Evolutionary conservation across 495 filamentous ascomycete species (phyloP).

Genomic region (Penicillium ucsense): DNA sequence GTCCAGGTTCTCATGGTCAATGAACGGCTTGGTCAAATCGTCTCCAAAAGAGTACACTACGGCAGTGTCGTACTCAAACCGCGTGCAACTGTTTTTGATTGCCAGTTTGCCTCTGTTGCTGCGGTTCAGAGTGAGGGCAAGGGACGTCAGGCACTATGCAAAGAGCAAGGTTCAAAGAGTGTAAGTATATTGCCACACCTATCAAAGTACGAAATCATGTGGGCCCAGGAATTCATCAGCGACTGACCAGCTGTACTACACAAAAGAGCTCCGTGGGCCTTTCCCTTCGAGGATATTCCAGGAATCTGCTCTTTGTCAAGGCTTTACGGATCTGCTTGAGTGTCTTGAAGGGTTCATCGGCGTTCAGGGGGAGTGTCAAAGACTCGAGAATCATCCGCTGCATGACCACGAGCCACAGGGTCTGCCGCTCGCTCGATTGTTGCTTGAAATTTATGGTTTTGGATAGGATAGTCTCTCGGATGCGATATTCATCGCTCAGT

Average conservation of each 20-base stretch:
- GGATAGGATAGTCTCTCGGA: conserved; percentile 19
- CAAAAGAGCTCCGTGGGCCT: conserved; percentile 17
- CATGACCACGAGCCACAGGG: conserved; percentile 22
- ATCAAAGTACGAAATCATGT: background rate
- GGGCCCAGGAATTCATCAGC: background rate
- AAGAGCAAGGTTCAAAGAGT: no score
- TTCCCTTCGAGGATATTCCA: conserved; percentile 11
- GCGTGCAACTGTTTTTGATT: conserved; percentile 15
- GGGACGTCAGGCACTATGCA: conserved; percentile 18
- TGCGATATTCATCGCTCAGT: conserved; percentile 24
- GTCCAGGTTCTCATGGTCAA: conserved; percentile 4
- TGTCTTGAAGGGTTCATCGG: conserved; percentile 14
- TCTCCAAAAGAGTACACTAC: conserved; percentile 15
- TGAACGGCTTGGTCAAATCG: conserved; percentile 1
- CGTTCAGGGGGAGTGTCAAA: conserved; percentile 1
- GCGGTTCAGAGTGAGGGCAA: conserved; percentile 11
- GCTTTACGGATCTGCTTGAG: conserved; percentile 10
- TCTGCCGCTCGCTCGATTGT: conserved; percentile 10
- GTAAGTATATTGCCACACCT: no score
- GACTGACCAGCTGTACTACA: conserved; percentile 23
- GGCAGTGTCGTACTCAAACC: conserved; percentile 24
- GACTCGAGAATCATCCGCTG: conserved; percentile 19
- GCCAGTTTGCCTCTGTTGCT: background rate
- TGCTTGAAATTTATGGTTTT: conserved; percentile 11
- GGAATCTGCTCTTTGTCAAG: conserved; percentile 11